Evolutionary conservation across 495 filamentous ascomycete species (phyloP).

Genomic region (Cercophora newfieldiana): DNA sequence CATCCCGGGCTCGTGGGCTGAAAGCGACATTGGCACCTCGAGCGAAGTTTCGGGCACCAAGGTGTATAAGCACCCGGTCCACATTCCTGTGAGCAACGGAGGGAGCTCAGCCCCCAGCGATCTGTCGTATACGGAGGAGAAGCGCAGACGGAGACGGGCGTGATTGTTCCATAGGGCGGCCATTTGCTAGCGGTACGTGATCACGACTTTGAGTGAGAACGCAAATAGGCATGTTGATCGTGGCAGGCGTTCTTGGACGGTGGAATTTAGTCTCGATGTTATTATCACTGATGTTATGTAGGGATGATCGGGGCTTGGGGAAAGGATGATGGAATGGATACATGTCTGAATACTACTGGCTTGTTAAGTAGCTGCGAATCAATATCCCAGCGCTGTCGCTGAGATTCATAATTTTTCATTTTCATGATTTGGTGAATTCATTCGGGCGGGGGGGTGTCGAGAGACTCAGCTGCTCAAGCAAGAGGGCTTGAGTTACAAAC

Average conservation of each 20-base stretch:
- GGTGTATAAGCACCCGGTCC: conserved; percentile 77
- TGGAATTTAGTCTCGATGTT: not conserved
- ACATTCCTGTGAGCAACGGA: conserved; percentile 56
- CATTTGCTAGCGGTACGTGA: not conserved
- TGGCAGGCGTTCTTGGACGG: not conserved
- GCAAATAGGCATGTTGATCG: not conserved
- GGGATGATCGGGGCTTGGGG: not conserved
- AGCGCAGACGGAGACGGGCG: conserved; percentile 30
- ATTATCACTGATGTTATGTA: not conserved
- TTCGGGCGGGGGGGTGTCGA: too few species aligned
- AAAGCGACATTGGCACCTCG: conserved; percentile 53
- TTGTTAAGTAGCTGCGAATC: not conserved
- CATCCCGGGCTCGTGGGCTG: conserved; percentile 57
- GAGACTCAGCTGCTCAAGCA: too few species aligned
- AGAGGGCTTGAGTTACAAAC: too few species aligned
- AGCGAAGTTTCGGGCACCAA: conserved; percentile 68
- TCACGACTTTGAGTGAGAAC: not conserved
- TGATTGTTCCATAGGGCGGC: not conserved
- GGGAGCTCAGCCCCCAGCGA: conserved; percentile 22
- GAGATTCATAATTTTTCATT: too few species aligned
- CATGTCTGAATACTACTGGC: not conserved
- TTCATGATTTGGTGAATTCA: too few species aligned
- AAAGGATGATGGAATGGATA: not conserved
- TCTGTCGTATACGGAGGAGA: conserved; percentile 37
- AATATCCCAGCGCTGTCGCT: too few species aligned